A percentile compares a stretch with the other conserved stretches of the same genome.
These are phyloP conservation scores for Clonostachys chloroleuca DNA, from an alignment of 2,329 filamentous ascomycete genomes.

Conservation along the genomic window DNA sequence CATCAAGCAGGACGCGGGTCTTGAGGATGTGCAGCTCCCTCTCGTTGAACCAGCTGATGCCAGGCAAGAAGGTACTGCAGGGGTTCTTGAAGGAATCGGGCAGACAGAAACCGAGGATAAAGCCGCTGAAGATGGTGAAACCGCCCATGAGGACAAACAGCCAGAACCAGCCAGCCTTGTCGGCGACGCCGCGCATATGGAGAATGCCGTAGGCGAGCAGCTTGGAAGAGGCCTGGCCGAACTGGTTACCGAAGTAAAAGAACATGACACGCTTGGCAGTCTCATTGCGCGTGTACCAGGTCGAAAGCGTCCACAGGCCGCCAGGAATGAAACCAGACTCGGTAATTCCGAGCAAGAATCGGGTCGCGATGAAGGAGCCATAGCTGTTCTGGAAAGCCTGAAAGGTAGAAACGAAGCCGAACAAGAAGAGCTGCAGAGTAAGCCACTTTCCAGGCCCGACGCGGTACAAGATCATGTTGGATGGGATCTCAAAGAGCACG, in stretches of 20 bases:
- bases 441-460: constrained; percentile 40
- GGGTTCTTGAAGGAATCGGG: constrained; percentile 39
- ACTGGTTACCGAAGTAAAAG: constrained; percentile 52
- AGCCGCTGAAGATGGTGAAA: constrained; percentile 41
- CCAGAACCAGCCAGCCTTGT: constrained; percentile 52
- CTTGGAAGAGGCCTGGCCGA: constrained; percentile 30
- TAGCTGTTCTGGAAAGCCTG: constrained; percentile 46
- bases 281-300: constrained; percentile 50
- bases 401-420: constrained; percentile 47
- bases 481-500: constrained; percentile 32
- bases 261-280: constrained; percentile 46
- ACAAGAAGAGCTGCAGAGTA: constrained; percentile 46
- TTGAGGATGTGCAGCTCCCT: constrained; percentile 34
- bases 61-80: constrained; percentile 31
- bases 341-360: constrained; percentile 46
- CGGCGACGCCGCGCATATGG: constrained; percentile 40
- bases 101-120: constrained; percentile 34
- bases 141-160: constrained; percentile 47
- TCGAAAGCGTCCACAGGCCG: constrained; percentile 42
- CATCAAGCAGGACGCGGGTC: constrained; percentile 32
- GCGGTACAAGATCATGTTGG: constrained; percentile 14
- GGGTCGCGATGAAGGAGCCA: constrained; percentile 39
- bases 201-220: constrained; percentile 41
- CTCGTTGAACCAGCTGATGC: constrained; percentile 24
- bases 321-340: constrained; percentile 54